These are phyloP conservation scores for Coniella lustricola DNA, from an alignment of 2,329 filamentous ascomycete species.

Conservation along the genomic window DNA sequence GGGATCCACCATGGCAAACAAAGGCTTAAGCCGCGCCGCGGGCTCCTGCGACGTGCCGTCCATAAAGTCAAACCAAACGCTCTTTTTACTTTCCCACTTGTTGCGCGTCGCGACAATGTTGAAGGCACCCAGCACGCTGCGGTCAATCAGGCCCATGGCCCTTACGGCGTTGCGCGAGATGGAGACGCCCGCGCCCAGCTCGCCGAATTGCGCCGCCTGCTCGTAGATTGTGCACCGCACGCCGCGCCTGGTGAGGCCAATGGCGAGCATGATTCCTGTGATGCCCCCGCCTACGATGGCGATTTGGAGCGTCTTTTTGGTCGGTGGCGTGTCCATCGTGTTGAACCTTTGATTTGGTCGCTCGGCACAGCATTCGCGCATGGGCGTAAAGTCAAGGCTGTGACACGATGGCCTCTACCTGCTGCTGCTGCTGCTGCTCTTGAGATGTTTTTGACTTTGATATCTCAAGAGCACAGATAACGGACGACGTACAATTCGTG, in stretches of 20 bases:
- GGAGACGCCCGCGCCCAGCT: constrained; percentile 32
- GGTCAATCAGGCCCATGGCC: constrained; percentile 26
- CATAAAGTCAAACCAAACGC: constrained; percentile 23
- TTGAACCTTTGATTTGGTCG: too few species aligned
- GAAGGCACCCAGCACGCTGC: constrained; percentile 22
- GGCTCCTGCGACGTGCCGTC: constrained; percentile 18
- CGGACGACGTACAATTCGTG: too few species aligned
- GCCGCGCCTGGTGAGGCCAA: constrained; percentile 24
- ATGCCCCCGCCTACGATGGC: constrained; percentile 35
- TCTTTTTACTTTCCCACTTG: constrained; percentile 16
- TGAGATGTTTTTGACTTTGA: too few species aligned
- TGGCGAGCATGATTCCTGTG: constrained; percentile 30
- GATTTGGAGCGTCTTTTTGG: constrained; percentile 23
- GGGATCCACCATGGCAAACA: constrained; percentile 18
- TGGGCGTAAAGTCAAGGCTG: too few species aligned
- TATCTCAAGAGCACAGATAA: too few species aligned
- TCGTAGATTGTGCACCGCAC: constrained; percentile 31
- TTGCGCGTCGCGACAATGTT: constrained; percentile 23
- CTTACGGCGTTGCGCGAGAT: constrained; percentile 28
- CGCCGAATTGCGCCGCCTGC: constrained; percentile 26
- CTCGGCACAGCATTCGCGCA: too few species aligned
- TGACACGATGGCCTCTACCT: too few species aligned
- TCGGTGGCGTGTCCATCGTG: not conserved
- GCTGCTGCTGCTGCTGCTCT: too few species aligned
- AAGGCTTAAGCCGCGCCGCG: constrained; percentile 11